Base-by-base conservation (phyloP, 2,329 filamentous ascomycete genomes). In the Curvularia sp. region DNA sequence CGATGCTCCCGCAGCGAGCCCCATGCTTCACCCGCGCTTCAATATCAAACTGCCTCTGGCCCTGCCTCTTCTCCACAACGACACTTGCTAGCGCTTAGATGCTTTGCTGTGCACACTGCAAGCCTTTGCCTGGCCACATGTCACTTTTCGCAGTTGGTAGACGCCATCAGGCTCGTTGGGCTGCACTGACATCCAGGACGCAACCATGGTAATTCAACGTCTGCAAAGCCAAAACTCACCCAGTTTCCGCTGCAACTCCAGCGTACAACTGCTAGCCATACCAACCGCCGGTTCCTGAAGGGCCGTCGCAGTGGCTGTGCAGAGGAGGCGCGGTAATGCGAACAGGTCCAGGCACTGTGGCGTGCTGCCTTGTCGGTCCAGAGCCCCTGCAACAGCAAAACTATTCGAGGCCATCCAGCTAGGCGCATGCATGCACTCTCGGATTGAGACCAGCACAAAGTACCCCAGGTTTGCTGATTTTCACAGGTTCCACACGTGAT, bases 401-500 rank as follows among this genome's bases (percentile, higher is more conserved):
- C 15, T 9, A 39, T n/a, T 36, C 19, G 23, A 49, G 23, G n/a
- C 21, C 32, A 19, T 49, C n/a, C 9, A 34, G 28, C 28, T 19
- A 32, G 27, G 34, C 34, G 34, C 34, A 49, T 49, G 47, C 47
- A 39, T 28, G 47, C 15, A 28, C 21, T 21, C 47, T 52, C 49
- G 27, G 12, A 52, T 30, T 54, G 28, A 47, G 50, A 53, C 50
- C 56, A 43, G 39, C 18, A 36, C 10, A 34, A 42, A 55, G 19
- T 55, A 55, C 53, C 53, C 55, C 55, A 34, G 52, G 49, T 46
- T 53, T 53, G 49, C 46, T 52, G 55, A 57, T 59, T 59, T 59
- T 59, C 56, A 55, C 34, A 51, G 52, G 56, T 59, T 54, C 56
- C 56, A 59, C 56, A 59, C 56, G 56, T 59, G 56, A 59, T 59